Conservation (phyloP, 2,329 filamentous ascomycete genomes). For the Colletotrichum tofieldiae region DNA sequence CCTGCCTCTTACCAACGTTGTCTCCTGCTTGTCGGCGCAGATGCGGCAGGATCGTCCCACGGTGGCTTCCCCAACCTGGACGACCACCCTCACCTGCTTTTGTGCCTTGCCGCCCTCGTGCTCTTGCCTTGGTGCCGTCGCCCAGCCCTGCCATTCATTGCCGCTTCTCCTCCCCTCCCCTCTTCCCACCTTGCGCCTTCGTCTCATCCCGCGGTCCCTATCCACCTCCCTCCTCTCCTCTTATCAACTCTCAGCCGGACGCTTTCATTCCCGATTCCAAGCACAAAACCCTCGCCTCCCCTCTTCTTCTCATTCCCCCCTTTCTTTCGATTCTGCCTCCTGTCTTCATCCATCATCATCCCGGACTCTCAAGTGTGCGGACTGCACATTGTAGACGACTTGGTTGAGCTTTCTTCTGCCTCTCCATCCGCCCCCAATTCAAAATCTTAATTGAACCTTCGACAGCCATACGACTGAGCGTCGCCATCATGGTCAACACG, state of each 20-base stretch:
- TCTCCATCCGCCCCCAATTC: too few species aligned
- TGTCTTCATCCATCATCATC: neutral
- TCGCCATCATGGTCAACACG: constrained; percentile 24
- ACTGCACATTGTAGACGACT: neutral
- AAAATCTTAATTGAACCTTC: neutral
- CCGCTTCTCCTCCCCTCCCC: neutral
- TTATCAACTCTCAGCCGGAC: neutral
- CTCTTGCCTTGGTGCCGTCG: neutral
- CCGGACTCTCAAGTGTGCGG: neutral
- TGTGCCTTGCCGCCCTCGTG: neutral
- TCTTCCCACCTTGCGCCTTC: too few species aligned
- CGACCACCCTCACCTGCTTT: constrained; percentile 3
- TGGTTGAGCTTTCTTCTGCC: neutral
- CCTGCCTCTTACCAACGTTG: neutral
- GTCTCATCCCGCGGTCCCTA: neutral
- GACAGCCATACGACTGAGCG: neutral
- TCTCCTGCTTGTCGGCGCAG: constrained; percentile 16
- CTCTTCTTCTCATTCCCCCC: neutral
- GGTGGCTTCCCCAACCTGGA: constrained; percentile 25
- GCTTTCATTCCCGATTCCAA: too few species aligned
- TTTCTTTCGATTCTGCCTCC: neutral
- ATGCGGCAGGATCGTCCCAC: constrained; percentile 36
- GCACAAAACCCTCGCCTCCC: constrained; percentile 24
- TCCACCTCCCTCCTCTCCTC: neutral
- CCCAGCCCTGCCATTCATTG: neutral